A percentile compares a stretch with the other conserved stretches of the same genome.
These are phyloP conservation scores for Mycena pura DNA, from an alignment of 768 basidiomycete genomes.

Conservation along the genomic window DNA sequence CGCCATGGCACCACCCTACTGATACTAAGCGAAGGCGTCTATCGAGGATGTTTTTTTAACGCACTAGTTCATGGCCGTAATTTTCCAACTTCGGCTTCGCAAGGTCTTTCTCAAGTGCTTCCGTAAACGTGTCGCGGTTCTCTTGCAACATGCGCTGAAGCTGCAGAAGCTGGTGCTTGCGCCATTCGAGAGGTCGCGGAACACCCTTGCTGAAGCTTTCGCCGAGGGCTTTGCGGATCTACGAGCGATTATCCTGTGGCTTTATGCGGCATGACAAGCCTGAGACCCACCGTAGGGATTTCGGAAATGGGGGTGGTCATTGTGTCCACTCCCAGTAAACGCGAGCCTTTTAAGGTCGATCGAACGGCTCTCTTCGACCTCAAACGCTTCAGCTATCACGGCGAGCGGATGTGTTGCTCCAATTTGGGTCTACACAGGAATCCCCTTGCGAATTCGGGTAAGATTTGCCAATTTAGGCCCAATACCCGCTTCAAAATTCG, in stretches of 20 bases:
- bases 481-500: too few species aligned
- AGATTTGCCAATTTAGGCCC: too few species aligned
- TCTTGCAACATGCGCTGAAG: conserved; percentile 68
- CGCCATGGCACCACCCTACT: conserved; percentile 42
- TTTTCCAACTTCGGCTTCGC: conserved; percentile 53
- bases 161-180: conserved; percentile 68
- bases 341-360: too few species aligned
- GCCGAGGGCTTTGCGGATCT: conserved; percentile 46
- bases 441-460: too few species aligned
- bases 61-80: conserved; percentile 50
- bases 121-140: conserved; percentile 59
- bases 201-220: conserved; percentile 57
- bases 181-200: conserved; percentile 61
- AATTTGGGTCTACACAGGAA: too few species aligned
- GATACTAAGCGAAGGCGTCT: neutral
- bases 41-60: neutral
- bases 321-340: too few species aligned
- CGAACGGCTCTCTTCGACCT: too few species aligned
- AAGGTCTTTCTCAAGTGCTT: conserved; percentile 56
- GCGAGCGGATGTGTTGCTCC: too few species aligned
- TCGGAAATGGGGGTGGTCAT: neutral
- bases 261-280: neutral
- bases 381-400: too few species aligned
- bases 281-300: neutral
- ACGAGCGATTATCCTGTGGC: neutral